Evolutionary conservation across 2,329 filamentous ascomycete species (phyloP).

Genomic region (Lachnellula suecica): DNA sequence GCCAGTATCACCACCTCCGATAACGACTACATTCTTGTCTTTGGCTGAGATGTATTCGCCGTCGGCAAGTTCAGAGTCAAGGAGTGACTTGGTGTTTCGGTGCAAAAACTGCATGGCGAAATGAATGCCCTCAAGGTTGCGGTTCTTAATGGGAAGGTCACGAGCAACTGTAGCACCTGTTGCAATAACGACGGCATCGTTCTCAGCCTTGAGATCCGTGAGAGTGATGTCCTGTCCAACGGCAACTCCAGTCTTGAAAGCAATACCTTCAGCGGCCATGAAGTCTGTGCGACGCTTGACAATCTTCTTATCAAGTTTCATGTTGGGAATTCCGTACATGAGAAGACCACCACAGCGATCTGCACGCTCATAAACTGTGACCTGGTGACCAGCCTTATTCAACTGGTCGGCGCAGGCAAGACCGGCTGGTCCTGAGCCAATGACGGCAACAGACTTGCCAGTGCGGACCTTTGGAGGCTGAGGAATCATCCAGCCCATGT

Average conservation of each 20-base stretch:
- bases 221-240: slow-evolving; percentile 76
- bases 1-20: slow-evolving; percentile 95
- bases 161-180: slow-evolving; percentile 92
- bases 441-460: slow-evolving; percentile 84
- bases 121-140: slow-evolving; percentile 86
- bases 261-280: slow-evolving; percentile 85
- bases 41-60: slow-evolving; percentile 90
- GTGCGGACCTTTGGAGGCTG: slow-evolving; percentile 74
- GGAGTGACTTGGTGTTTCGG: slow-evolving; percentile 95
- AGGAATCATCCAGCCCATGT: slow-evolving; percentile 97
- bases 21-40: slow-evolving; percentile 93
- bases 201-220: slow-evolving; percentile 67
- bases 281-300: slow-evolving; percentile 95
- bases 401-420: slow-evolving; percentile 90
- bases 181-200: slow-evolving; percentile 85
- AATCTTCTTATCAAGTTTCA: slow-evolving; percentile 98
- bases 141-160: slow-evolving; percentile 86
- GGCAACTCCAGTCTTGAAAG: slow-evolving; percentile 74
- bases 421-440: slow-evolving; percentile 90
- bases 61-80: slow-evolving; percentile 85
- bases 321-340: slow-evolving; percentile 99
- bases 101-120: slow-evolving; percentile 97
- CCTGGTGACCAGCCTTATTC: slow-evolving; percentile 84
- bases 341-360: slow-evolving; percentile 88
- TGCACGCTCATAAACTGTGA: slow-evolving; percentile 90